Evolutionary conservation across 805 yeast species (phyloP).

Genomic region (Teunomyces stri): DNA sequence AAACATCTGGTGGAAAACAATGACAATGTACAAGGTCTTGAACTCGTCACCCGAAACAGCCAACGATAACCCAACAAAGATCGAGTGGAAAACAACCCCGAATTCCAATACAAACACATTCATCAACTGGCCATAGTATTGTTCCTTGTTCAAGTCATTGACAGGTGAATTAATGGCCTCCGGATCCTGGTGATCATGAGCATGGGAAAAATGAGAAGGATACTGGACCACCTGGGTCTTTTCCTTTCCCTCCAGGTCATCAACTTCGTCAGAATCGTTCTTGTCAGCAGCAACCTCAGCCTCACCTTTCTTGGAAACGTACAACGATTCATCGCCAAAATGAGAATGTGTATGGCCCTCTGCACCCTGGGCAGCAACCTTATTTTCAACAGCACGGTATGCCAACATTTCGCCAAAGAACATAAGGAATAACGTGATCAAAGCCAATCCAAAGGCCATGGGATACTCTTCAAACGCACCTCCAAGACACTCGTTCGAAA

Average conservation of each 20-base stretch:
- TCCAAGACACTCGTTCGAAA: constrained; percentile 59
- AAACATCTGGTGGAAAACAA: constrained; percentile 73
- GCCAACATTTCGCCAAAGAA: constrained; percentile 53
- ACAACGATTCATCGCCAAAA: constrained; percentile 45
- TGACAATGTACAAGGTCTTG: constrained; percentile 65
- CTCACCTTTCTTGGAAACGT: constrained; percentile 23
- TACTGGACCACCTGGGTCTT: constrained; percentile 17
- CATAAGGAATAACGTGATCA: constrained; percentile 50
- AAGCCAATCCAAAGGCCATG: constrained; percentile 51
- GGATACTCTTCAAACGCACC: constrained; percentile 55
- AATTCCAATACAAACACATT: constrained; percentile 66
- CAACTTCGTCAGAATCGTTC: constrained; percentile 14
- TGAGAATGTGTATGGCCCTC: constrained; percentile 45
- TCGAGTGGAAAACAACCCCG: constrained; percentile 80
- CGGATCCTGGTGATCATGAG: constrained; percentile 42
- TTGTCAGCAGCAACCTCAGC: constrained; percentile 1
- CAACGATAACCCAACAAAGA: constrained; percentile 74
- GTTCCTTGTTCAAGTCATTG: constrained; percentile 36
- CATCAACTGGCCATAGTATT: constrained; percentile 55
- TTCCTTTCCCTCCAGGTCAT: constrained; percentile 13
- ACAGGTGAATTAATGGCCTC: constrained; percentile 38
- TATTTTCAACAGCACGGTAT: constrained; percentile 43
- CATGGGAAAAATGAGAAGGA: constrained; percentile 46
- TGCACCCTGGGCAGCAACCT: constrained; percentile 19
- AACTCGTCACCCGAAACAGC: constrained; percentile 80